Evolutionary conservation across 1,284 basidiomycete genomes (phyloP), one percentile per base, ranked within the genome.

Genomic region (Austroboletus rostrupii): DNA sequence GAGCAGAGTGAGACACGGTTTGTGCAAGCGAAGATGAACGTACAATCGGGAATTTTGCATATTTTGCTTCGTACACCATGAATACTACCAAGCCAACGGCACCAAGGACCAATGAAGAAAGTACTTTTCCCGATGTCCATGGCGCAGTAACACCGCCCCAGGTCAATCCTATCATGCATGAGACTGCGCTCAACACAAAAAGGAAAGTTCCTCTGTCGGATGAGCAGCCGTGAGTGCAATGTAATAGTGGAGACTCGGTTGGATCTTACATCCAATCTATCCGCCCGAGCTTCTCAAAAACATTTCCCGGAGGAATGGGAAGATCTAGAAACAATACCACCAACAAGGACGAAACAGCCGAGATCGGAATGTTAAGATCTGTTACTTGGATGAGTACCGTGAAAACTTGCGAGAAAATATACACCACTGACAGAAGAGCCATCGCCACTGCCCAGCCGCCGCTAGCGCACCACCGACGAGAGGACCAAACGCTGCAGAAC

Each of bases 381-480:
- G 20, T 9, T 11, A 10, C 17, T 14, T 5, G 23, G 13, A 2
- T 42, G 26, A 45, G 39, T n/a, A 28, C 17, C 29, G n/a, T 31
- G 16, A 12, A 6, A 14, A 23, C 31, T 28, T 7, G 20, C 12
- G 10, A 16, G 19, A 13, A 16, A 12, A 5, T 3, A 16, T 8
- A 20, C 3, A 28, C n/a, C 8, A 33, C 54, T 38, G 26, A 63
- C 53, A 74, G 52, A 73, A 74, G 12, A 73, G 57, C 69, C 70
- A 73, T 13, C 72, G 56, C 72, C 72, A 74, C 20, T 65, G 55
- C 8, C 66, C 62, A 2, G 50, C 56, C n/a, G 62, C 56, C 6
- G 66, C 64, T 5, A 74, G 64, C 9, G 63, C 61, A 1, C 73
- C 73, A 5, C 70, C 72, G 3, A 72, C 56, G 0, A 71, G 56